A percentile compares a stretch with the other conserved stretches of the same genome.
Evolutionary conservation across 352 stramenopile genomes (phyloP).

Genomic region (Sclerospora graminicola): DNA sequence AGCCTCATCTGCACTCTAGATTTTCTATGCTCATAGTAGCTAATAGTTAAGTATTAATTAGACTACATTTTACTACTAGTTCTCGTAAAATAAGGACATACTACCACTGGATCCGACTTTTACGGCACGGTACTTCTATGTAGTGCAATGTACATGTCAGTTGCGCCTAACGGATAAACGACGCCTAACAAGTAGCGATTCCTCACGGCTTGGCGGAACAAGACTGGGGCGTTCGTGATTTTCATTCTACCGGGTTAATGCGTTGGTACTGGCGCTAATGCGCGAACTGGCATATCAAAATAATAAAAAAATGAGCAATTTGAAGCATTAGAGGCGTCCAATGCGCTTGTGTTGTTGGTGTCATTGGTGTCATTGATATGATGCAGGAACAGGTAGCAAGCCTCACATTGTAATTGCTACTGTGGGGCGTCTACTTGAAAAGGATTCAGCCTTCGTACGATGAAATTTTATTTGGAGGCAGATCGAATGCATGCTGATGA

Average conservation of each 20-base stretch:
- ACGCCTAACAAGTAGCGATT: conserved; percentile 91
- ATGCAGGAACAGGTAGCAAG: conserved; percentile 96
- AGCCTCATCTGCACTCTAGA: too few species aligned
- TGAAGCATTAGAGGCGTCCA: conserved; percentile 79
- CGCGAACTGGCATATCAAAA: conserved; percentile 96
- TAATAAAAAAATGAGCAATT: conserved; percentile 93
- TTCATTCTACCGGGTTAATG: conserved; percentile 89
- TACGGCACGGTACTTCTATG: too few species aligned
- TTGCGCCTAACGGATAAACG: too few species aligned
- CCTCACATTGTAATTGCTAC: conserved; percentile 94
- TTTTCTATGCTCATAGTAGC: too few species aligned
- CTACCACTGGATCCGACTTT: too few species aligned
- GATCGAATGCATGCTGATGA: conserved; percentile 92
- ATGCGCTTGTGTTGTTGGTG: conserved; percentile 89
- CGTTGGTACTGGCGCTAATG: conserved; percentile 88
- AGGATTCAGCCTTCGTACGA: conserved; percentile 87
- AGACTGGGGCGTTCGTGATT: conserved; percentile 92
- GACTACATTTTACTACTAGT: too few species aligned
- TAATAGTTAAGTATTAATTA: too few species aligned
- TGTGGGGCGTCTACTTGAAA: conserved; percentile 91
- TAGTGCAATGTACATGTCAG: too few species aligned
- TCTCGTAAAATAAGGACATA: too few species aligned
- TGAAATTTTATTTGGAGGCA: conserved; percentile 91
- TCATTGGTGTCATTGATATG: conserved; percentile 96
- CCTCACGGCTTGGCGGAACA: conserved; percentile 89